Percentiles rank a stretch among this genome's conserved stretches.
Conservation (phyloP, 2,329 filamentous ascomycete genomes). For the Alternaria solani region DNA sequence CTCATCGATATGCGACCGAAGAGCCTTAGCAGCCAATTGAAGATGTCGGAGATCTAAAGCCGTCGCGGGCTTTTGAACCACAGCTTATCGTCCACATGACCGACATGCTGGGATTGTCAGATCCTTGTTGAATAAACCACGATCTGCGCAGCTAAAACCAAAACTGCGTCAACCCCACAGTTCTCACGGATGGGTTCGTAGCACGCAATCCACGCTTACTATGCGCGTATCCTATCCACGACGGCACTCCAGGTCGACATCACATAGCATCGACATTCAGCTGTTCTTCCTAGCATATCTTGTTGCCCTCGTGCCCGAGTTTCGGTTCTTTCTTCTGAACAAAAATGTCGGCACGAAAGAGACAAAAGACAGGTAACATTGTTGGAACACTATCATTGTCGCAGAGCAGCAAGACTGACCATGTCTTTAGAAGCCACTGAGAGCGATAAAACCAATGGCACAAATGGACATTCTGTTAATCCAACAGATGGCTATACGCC, state of each 20-base stretch:
- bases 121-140: neutral
- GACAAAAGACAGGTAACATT: slow-evolving; percentile 4
- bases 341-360: slow-evolving; percentile 9
- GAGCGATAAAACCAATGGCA: neutral
- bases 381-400: neutral
- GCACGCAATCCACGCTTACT: slow-evolving; percentile 15
- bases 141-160: neutral
- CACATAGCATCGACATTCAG: neutral
- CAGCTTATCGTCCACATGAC: neutral
- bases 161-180: neutral
- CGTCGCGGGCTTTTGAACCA: neutral
- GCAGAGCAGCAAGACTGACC: neutral
- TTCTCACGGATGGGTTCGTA: neutral
- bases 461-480: neutral
- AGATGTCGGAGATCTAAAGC: neutral
- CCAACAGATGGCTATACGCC: slow-evolving; percentile 30
- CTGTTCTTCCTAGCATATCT: neutral
- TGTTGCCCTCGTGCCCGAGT: neutral
- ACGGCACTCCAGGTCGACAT: neutral
- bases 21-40: neutral
- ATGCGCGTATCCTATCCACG: neutral
- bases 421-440: neutral
- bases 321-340: neutral
- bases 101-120: neutral
- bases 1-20: neutral